Evolutionary conservation across 208 protist species (phyloP), one percentile per base, ranked within the genome.

Genomic region (Leishmania tropica): DNA sequence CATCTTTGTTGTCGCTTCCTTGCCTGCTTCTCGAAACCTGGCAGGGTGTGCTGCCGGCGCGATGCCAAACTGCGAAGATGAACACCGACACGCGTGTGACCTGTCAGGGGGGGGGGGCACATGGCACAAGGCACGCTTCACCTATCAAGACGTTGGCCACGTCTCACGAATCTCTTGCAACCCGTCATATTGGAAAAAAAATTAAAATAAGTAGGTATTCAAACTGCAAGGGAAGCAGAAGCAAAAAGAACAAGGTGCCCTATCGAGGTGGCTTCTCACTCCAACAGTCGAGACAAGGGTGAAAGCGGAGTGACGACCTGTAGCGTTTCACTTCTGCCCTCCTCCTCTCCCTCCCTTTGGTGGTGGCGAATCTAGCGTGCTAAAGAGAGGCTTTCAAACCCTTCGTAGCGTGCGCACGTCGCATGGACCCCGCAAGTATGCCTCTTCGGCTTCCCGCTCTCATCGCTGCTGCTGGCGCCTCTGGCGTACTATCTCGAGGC

Each of bases 381-480:
- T 21, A 6, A 19, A 3, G 62, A 24, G 28, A 21, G 31, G 62
- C 10, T 21, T 40, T 8, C 58, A 64, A 68, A 21, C 19, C 35
- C 45, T 11, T n/a, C 17, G 21, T 73, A 19, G 8, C 40, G 40
- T 15, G 40, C 40, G 17, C 68, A 51, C 68, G 68, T 68, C 28
- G 62, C 31, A 17, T 42, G 11, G 11, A 40, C 31, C 31, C 31
- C 13, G 31, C 15, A 3, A 8, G 0, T 17, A 11, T 24, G 15
- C 11, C 28, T 72, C 64, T 84, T 70, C 28, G 19, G 54, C 45
- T 82, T 62, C 28, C 24, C 71, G 24, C 60, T 37, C 67, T 71
- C 65, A 24, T 84, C 21, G 85, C 10, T 64, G 10, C 42, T 58
- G n/a, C n/a, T n/a, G n/a, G 75, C 78, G 56, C 40, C 28, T 78